phyloP scores from a whole-genome alignment of 164 flowering plant species.

The Houttuynia cordata region DNA sequence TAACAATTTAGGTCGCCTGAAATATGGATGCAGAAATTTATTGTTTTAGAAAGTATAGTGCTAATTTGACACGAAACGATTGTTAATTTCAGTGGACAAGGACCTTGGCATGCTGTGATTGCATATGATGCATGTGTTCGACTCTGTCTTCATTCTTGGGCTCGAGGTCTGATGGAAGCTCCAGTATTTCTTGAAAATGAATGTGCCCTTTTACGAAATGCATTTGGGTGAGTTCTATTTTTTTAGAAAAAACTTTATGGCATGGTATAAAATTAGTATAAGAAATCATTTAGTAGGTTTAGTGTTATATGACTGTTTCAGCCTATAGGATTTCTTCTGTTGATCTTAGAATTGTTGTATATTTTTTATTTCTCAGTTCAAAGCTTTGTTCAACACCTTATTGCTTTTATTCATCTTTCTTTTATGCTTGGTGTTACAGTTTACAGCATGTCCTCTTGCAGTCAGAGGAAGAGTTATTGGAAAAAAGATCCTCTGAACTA shows the following conservation, averaged over 20 bases:
- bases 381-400: not conserved
- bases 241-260: too few relatives aligned
- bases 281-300: not conserved
- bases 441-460: slow-evolving; percentile 63
- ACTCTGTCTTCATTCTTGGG: slow-evolving; percentile 93
- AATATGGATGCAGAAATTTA: too few relatives aligned
- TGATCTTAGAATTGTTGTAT: not conserved
- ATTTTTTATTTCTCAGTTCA: not conserved
- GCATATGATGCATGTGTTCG: slow-evolving; percentile 96
- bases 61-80: too few relatives aligned
- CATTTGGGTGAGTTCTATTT: slow-evolving; percentile 56
- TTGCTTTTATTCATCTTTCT: not conserved
- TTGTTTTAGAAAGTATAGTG: too few relatives aligned
- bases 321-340: not conserved
- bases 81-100: slow-evolving; percentile 44
- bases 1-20: too few relatives aligned
- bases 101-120: slow-evolving; percentile 83
- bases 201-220: slow-evolving; percentile 56
- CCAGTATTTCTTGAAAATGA: slow-evolving; percentile 85
- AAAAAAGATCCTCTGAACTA: slow-evolving; percentile 44
- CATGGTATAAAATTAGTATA: not conserved
- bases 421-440: slow-evolving; percentile 23
- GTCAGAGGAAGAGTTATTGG: slow-evolving; percentile 78
- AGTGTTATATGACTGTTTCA: not conserved
- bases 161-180: slow-evolving; percentile 74